Percentiles rank a stretch among this genome's conserved stretches.
phyloP scores from a whole-genome alignment of 2,329 filamentous ascomycete species.

The Chaetomiaceae sp. region DNA sequence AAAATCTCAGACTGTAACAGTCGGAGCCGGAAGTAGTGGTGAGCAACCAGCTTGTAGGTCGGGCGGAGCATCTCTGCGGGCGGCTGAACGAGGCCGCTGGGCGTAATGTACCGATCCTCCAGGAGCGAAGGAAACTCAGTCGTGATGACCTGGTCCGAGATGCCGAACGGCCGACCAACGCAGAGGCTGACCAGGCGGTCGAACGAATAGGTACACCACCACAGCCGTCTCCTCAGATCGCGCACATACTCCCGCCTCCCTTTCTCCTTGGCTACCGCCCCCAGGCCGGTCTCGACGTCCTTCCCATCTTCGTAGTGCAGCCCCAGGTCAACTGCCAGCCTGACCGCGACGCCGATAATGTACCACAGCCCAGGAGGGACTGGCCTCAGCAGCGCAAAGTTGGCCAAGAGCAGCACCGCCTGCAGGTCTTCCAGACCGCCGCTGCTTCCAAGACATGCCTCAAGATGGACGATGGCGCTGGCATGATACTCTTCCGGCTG shows the following conservation, averaged over 20 bases:
- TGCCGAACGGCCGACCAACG: conserved; percentile 87
- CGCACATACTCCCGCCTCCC: conserved; percentile 76
- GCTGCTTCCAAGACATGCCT: conserved; percentile 81
- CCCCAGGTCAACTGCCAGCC: conserved; percentile 85
- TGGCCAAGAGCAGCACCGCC: conserved; percentile 84
- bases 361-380: conserved; percentile 96
- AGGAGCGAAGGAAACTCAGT: conserved; percentile 88
- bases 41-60: conserved; percentile 84
- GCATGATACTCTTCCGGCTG: conserved; percentile 96
- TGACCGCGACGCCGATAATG: conserved; percentile 88
- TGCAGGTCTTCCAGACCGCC: conserved; percentile 90
- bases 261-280: conserved; percentile 45
- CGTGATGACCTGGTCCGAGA: conserved; percentile 94
- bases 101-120: conserved; percentile 84
- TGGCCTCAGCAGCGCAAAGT: conserved; percentile 84
- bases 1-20: conserved; percentile 91
- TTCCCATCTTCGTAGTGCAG: conserved; percentile 88
- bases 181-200: conserved; percentile 94
- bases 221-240: conserved; percentile 79
- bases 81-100: conserved; percentile 64
- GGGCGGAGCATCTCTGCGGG: conserved; percentile 55
- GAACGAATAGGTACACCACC: conserved; percentile 96
- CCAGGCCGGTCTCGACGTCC: conserved; percentile 55
- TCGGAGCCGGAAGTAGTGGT: conserved; percentile 87
- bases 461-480: conserved; percentile 86